Conservation (phyloP, 352 stramenopile species). For the Phytophthora lateralis region DNA sequence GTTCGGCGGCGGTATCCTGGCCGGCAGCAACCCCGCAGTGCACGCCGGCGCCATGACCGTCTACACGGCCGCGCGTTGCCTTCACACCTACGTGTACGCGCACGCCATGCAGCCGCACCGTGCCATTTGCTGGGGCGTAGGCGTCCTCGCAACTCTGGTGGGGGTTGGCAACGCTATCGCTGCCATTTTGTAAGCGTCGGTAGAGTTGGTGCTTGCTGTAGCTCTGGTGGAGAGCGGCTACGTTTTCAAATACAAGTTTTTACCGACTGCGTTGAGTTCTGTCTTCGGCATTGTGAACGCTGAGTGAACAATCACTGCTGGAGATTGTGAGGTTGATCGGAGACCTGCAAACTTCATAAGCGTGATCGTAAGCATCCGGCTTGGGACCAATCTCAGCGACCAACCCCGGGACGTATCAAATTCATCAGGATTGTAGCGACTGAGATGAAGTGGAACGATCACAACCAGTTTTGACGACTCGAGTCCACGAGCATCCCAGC, state of each 20-base stretch:
- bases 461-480: constrained; percentile 8
- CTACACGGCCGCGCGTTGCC: constrained; percentile 47
- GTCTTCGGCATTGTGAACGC: neutral
- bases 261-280: neutral
- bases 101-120: constrained; percentile 54
- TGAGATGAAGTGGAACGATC: neutral
- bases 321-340: constrained; percentile 1
- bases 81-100: constrained; percentile 55
- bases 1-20: constrained; percentile 48
- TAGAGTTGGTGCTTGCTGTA: neutral
- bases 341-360: neutral
- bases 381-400: constrained; percentile 7
- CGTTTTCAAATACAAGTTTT: constrained; percentile 15
- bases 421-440: neutral
- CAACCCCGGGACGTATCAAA: constrained; percentile 11
- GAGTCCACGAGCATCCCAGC: neutral
- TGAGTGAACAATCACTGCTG: neutral
- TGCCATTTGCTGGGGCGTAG: constrained; percentile 33
- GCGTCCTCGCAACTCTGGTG: constrained; percentile 37
- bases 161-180: constrained; percentile 41
- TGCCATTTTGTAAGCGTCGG: constrained; percentile 20
- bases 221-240: constrained; percentile 3
- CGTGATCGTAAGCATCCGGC: neutral
- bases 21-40: constrained; percentile 36
- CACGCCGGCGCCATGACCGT: constrained; percentile 42